Evolutionary conservation across 2,329 filamentous ascomycete species (phyloP).

Genomic region (Helotiales sp.): DNA sequence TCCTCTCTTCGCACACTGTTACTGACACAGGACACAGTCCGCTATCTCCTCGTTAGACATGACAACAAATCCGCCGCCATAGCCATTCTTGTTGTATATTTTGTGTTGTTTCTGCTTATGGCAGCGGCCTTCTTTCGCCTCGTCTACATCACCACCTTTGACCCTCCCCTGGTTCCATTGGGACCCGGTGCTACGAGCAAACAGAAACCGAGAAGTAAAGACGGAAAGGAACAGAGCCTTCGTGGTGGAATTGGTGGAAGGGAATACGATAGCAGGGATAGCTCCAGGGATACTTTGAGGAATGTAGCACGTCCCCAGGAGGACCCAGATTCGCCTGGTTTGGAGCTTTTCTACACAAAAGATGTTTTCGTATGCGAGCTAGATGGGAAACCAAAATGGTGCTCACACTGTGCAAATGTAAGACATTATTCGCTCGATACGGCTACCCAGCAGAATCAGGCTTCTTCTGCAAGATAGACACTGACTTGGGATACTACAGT

Average conservation of each 20-base stretch:
- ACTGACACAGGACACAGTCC: slow-evolving; percentile 54
- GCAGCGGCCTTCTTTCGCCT: slow-evolving; percentile 73
- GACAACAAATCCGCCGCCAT: slow-evolving; percentile 60
- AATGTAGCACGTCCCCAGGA: slow-evolving; percentile 23
- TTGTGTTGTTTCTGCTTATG: slow-evolving; percentile 71
- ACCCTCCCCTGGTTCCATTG: slow-evolving; percentile 76
- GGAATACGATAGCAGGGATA: slow-evolving; percentile 31
- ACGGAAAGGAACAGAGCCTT: slow-evolving; percentile 9
- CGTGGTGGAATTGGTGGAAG: slow-evolving; percentile 32
- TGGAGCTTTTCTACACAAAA: slow-evolving; percentile 79
- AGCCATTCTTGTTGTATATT: slow-evolving; percentile 74
- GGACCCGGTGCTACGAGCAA: slow-evolving; percentile 47
- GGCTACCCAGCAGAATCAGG: not conserved
- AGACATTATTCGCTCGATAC: not conserved
- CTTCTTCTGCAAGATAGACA: not conserved
- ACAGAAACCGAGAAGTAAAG: slow-evolving; percentile 31
- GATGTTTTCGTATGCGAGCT: slow-evolving; percentile 83
- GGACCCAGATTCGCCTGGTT: slow-evolving; percentile 65
- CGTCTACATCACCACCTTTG: slow-evolving; percentile 66
- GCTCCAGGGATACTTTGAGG: slow-evolving; percentile 31
- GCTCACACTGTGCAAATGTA: slow-evolving; percentile 73
- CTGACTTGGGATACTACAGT: slow-evolving; percentile 45
- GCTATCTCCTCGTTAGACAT: slow-evolving; percentile 67
- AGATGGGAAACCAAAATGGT: slow-evolving; percentile 87
- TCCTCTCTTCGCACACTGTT: not conserved